Base-by-base conservation (phyloP, 2,329 filamentous ascomycete genomes). In the Chaetomiaceae sp. region DNA sequence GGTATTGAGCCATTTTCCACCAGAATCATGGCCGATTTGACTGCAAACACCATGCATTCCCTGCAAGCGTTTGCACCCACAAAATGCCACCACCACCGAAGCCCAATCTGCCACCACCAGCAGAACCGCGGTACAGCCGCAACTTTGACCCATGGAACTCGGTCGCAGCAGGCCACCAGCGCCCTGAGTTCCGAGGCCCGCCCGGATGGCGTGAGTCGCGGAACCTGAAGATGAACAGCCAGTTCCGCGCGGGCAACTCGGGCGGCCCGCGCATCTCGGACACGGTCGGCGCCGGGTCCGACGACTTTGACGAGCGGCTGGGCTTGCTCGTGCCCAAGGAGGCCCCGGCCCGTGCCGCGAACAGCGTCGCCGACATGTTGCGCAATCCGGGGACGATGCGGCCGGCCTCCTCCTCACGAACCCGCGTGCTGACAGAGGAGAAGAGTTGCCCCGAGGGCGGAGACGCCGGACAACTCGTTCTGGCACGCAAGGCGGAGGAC, bases 111-210 rank as follows among this genome's bases (percentile, higher is more conserved):
- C 48, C 52, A 27, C 43, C 49, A 63, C 66, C 26, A 67, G 70
- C 17, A 33, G 61, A 70, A 39, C 72, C 75, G 18, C 62, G 59
- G 29, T 63, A 67, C 58, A 64, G 66, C 20, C 65, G 66, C 29
- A 59, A 61, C 49, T 85, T 84, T 58, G 83, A 86, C 63, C 73
- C 79, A 5, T 86, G 81, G 81, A 88, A 88, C 66, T 83, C 81
- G 12, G 79, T 81, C 11, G 81, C 83, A 6, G 83, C 84, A 1
- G 87, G 87, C 37, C 88, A 95, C 62, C 89, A 95, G 65, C 76
- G 81, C 33, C 79, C 86, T 34, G 85, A 91, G 49, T 82, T 79
- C 49, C 73, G 84, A 1, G 76, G 78, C 2, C 75, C 76, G 19
- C 56, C 81, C 70, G 54, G 78, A 60, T 94, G 88, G 88, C 81